Evolutionary conservation across 2,329 filamentous ascomycete genomes (phyloP).

Genomic region (Metarhizium brunneum): DNA sequence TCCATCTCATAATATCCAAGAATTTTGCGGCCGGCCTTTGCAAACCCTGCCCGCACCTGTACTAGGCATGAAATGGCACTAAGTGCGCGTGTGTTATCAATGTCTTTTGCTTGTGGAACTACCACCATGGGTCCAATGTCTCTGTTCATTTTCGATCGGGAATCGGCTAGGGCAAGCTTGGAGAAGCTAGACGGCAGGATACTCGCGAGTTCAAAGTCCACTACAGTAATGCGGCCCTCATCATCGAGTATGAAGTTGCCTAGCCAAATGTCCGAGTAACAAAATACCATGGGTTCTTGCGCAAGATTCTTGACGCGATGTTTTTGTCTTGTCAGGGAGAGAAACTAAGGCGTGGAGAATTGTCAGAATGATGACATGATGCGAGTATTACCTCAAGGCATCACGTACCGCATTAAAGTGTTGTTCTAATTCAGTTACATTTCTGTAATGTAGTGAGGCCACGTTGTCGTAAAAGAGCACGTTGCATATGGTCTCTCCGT

Average conservation of each 20-base stretch:
- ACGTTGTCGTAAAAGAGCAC: slow-evolving; percentile 5
- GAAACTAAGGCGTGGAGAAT: background rate
- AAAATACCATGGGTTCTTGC: slow-evolving; percentile 12
- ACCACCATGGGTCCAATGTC: slow-evolving; percentile 6
- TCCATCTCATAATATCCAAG: background rate
- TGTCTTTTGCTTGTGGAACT: slow-evolving; percentile 4
- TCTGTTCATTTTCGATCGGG: background rate
- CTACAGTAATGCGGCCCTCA: slow-evolving; percentile 4
- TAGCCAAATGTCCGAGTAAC: slow-evolving; percentile 9
- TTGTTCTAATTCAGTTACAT: slow-evolving; percentile 9
- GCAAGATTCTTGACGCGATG: slow-evolving; percentile 5
- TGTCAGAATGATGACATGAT: too few species aligned
- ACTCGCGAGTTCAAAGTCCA: slow-evolving; percentile 10
- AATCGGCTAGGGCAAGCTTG: background rate
- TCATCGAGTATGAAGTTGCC: slow-evolving; percentile 12
- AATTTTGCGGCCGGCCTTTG: background rate
- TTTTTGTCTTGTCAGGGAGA: slow-evolving; percentile 5
- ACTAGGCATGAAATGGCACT: background rate
- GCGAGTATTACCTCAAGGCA: background rate
- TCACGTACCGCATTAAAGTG: slow-evolving; percentile 11
- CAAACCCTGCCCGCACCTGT: background rate
- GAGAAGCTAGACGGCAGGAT: slow-evolving; percentile 12
- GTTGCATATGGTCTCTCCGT: slow-evolving; percentile 1
- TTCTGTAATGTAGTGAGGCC: slow-evolving; percentile 10
- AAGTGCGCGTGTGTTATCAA: slow-evolving; percentile 6